These are phyloP conservation scores for Podila clonocystis DNA, from an alignment of 192 early-diverging fungal genomes.

Conservation along the genomic window DNA sequence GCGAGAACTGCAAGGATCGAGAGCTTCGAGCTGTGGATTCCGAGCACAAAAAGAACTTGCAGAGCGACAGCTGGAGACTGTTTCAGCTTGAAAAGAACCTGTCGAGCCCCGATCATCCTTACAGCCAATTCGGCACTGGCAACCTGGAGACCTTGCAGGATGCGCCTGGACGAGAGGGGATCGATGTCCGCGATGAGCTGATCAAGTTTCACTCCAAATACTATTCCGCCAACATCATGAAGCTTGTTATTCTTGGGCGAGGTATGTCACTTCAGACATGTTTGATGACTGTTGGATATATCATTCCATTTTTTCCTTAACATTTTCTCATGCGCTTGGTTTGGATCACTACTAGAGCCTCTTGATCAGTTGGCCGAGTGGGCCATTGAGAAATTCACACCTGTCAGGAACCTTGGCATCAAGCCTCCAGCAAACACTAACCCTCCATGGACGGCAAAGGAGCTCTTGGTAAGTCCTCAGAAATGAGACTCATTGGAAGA, in stretches of 20 bases:
- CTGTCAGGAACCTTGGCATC: slow-evolving; percentile 78
- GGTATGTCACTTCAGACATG: slow-evolving; percentile 41
- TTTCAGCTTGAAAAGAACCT: slow-evolving; percentile 90
- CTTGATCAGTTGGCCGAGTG: slow-evolving; percentile 86
- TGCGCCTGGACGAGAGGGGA: slow-evolving; percentile 67
- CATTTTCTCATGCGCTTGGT: background rate
- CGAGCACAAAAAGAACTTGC: slow-evolving; percentile 96
- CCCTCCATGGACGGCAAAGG: slow-evolving; percentile 74
- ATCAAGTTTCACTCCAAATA: slow-evolving; percentile 89
- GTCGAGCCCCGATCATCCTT: slow-evolving; percentile 81
- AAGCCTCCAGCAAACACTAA: slow-evolving; percentile 76
- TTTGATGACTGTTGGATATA: too few relatives aligned
- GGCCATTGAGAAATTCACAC: slow-evolving; percentile 84
- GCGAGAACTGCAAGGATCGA: slow-evolving; percentile 87
- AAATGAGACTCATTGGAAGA: too few relatives aligned
- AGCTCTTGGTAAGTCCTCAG: slow-evolving; percentile 62
- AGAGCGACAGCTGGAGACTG: slow-evolving; percentile 89
- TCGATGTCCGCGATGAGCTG: slow-evolving; percentile 86
- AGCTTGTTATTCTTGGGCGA: slow-evolving; percentile 86
- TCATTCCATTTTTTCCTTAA: background rate
- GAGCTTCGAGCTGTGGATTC: slow-evolving; percentile 97
- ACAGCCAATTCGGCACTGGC: slow-evolving; percentile 92
- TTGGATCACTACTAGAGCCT: slow-evolving; percentile 66
- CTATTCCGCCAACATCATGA: slow-evolving; percentile 98
- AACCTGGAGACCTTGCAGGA: slow-evolving; percentile 86